Percentiles rank a stretch among this genome's conserved stretches.
Evolutionary conservation across 1,284 basidiomycete genomes (phyloP).

Genomic region (Pisolithus thermaeus): DNA sequence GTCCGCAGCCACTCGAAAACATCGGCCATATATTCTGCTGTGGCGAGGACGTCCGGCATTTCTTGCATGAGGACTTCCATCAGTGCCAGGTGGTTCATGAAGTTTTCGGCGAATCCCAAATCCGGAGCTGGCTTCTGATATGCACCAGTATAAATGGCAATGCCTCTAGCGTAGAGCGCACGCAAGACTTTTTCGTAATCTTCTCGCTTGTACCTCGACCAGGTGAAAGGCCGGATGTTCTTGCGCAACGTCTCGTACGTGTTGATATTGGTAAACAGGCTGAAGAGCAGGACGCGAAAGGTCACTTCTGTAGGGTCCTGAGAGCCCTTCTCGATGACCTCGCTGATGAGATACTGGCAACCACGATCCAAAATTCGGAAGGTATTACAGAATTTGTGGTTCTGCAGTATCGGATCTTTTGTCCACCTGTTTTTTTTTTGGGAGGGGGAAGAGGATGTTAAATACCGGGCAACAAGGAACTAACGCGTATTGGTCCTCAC

Average conservation of each 20-base stretch:
- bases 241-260: conserved; percentile 53
- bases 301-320: conserved; percentile 47
- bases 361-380: conserved; percentile 56
- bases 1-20: conserved; percentile 49
- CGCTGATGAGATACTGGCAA: conserved; percentile 51
- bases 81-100: conserved; percentile 50
- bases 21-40: conserved; percentile 44
- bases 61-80: conserved; percentile 51
- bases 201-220: conserved; percentile 41
- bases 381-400: conserved; percentile 54
- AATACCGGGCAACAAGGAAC: conserved; percentile 9
- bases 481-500: conserved; percentile 32
- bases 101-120: conserved; percentile 37
- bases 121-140: conserved; percentile 59
- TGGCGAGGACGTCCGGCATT: conserved; percentile 37
- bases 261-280: conserved; percentile 51
- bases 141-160: conserved; percentile 53
- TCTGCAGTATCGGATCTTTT: conserved; percentile 41
- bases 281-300: conserved; percentile 59
- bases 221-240: conserved; percentile 47
- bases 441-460: conserved; percentile 7
- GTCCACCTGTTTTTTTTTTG: conserved; percentile 45
- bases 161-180: conserved; percentile 30
- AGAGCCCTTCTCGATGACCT: conserved; percentile 58
- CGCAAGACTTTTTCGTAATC: conserved; percentile 46